Conservation (phyloP, 139 green algal genomes). For the Chlamydomonas incerta region DNA sequence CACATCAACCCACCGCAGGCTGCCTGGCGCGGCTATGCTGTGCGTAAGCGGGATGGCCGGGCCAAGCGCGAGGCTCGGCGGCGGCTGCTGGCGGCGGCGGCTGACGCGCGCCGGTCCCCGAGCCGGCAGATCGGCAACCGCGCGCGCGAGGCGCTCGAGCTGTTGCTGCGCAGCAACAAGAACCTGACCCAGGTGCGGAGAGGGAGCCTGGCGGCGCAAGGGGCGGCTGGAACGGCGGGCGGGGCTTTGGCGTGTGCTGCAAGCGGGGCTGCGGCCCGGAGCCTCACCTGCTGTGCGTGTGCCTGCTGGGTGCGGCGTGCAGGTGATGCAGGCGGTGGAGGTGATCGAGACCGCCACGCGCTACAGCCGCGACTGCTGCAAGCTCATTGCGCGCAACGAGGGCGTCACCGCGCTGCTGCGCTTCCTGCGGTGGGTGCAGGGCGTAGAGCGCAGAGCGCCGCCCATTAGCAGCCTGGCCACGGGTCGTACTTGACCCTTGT, state of each 20-base stretch:
- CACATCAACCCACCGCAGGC: no score
- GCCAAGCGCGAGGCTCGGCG: slow-evolving; percentile 47
- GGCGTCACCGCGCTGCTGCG: slow-evolving; percentile 62
- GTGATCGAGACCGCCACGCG: slow-evolving; percentile 58
- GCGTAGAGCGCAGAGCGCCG: no score
- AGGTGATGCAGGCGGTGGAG: slow-evolving; percentile 57
- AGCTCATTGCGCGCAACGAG: slow-evolving; percentile 54
- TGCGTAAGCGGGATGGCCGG: slow-evolving; percentile 38
- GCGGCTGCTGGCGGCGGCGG: slow-evolving; percentile 51
- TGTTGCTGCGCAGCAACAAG: slow-evolving; percentile 61
- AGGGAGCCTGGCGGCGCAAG: no score
- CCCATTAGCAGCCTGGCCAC: no score
- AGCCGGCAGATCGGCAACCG: slow-evolving; percentile 66
- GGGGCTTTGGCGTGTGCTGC: no score
- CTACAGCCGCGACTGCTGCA: slow-evolving; percentile 72
- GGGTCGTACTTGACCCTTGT: no score
- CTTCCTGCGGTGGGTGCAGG: slow-evolving; percentile 53
- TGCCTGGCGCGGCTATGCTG: slow-evolving; percentile 64
- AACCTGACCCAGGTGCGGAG: slow-evolving; percentile 55
- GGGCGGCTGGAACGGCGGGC: no score
- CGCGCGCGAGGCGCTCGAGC: slow-evolving; percentile 65
- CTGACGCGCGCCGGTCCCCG: slow-evolving; percentile 27
- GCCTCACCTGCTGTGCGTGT: no score
- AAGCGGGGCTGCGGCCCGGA: no score
- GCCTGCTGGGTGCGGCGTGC: background rate